A percentile compares a stretch with the other conserved stretches of the same genome.
Evolutionary conservation across 306 rosid species (phyloP).

Genomic region (Styphnolobium japonicum): DNA sequence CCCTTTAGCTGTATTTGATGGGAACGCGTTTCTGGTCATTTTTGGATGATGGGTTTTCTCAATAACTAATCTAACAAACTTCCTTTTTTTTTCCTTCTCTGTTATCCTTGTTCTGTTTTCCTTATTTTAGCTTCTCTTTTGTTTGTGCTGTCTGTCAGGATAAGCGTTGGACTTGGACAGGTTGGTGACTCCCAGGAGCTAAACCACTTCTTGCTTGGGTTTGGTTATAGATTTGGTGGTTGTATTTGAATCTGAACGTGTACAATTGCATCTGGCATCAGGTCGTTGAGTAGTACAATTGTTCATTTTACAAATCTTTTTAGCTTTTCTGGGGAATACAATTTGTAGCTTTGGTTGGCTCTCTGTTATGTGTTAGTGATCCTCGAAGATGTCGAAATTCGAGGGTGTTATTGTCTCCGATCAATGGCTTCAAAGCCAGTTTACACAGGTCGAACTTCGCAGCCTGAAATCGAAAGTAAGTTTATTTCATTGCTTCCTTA

Average conservation of each 20-base stretch:
- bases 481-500: not conserved
- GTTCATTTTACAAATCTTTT: not conserved
- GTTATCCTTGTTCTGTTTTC: not conserved
- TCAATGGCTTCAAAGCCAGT: conserved; percentile 91
- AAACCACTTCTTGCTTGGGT: conserved; percentile 26
- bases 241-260: conserved; percentile 21
- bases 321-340: conserved; percentile 4
- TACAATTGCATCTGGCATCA: conserved; percentile 24
- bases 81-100: not conserved
- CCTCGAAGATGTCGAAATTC: conserved; percentile 69
- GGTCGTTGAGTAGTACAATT: conserved; percentile 13
- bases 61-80: conserved; percentile 30
- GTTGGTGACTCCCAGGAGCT: conserved; percentile 30
- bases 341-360: not conserved
- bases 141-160: conserved; percentile 39
- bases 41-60: not conserved
- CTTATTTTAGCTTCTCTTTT: conserved; percentile 29
- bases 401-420: conserved; percentile 82
- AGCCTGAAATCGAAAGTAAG: conserved; percentile 79
- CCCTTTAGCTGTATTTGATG: not conserved
- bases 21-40: not conserved
- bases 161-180: conserved; percentile 32
- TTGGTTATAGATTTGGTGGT: conserved; percentile 18
- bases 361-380: conserved; percentile 18
- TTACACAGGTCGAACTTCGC: conserved; percentile 95